phyloP scores from a whole-genome alignment of 2,329 filamentous ascomycete genomes.

The Aspergillus flavus region DNA sequence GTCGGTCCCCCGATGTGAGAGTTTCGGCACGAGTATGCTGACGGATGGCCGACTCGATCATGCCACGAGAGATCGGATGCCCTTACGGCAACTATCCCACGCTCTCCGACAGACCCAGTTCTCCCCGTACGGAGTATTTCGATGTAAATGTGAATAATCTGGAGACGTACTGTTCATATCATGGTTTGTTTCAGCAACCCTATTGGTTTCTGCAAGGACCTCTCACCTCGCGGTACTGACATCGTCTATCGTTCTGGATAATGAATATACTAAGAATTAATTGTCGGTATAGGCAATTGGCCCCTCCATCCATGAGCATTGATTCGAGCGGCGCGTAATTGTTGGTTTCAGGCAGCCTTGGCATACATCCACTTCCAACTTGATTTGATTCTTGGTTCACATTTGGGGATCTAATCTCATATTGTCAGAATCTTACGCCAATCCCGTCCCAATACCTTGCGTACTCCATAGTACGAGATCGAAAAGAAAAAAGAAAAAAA shows the following conservation, averaged over 20 bases:
- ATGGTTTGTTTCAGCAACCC: not conserved
- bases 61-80: conserved; percentile 14
- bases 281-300: not conserved
- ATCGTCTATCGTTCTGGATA: not conserved
- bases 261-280: not conserved
- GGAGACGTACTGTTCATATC: not conserved
- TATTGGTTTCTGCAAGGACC: not conserved
- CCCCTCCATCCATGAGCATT: not conserved
- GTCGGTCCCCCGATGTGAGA: conserved; percentile 12
- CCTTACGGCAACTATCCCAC: not conserved
- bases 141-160: not conserved
- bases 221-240: not conserved
- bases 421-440: conserved; percentile 1
- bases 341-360: not conserved
- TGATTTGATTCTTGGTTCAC: conserved; percentile 5
- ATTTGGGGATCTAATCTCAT: conserved; percentile 2
- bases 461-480: not conserved
- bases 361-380: not conserved
- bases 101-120: not conserved
- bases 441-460: not conserved
- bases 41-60: conserved; percentile 20
- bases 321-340: not conserved
- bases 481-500: not conserved
- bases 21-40: conserved; percentile 14
- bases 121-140: not conserved